These are phyloP conservation scores for Pestalotiopsis sp. DNA, from an alignment of 2,329 filamentous ascomycete genomes.

Conservation along the genomic window DNA sequence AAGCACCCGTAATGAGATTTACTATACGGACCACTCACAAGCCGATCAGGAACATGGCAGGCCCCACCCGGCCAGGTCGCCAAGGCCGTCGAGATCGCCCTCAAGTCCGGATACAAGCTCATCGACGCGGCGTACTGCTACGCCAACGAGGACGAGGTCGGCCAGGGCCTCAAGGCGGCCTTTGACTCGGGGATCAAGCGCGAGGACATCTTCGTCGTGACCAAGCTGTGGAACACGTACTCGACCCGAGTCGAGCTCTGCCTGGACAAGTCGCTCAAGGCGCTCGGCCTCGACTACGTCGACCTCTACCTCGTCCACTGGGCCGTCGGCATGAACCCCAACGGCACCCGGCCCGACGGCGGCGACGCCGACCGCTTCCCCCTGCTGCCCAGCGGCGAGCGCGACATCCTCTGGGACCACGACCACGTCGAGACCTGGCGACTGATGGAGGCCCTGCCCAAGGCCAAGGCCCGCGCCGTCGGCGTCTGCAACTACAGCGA, in stretches of 20 bases:
- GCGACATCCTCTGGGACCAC: constrained; percentile 70
- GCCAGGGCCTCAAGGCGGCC: constrained; percentile 72
- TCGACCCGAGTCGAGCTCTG: constrained; percentile 68
- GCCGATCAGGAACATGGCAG: constrained; percentile 61
- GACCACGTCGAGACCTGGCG: constrained; percentile 78
- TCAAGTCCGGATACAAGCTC: constrained; percentile 57
- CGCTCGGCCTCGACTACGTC: constrained; percentile 76
- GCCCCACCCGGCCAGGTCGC: constrained; percentile 58
- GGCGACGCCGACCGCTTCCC: constrained; percentile 75
- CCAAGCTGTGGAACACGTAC: constrained; percentile 84
- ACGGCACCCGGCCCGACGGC: constrained; percentile 47
- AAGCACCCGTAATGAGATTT: neutral
- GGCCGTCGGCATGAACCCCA: constrained; percentile 78
- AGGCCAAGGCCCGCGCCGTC: constrained; percentile 53
- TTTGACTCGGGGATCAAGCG: constrained; percentile 71
- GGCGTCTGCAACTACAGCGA: constrained; percentile 61
- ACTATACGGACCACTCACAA: neutral
- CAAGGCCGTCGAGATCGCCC: constrained; percentile 57
- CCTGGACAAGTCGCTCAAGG: constrained; percentile 71
- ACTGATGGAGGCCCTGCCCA: constrained; percentile 67
- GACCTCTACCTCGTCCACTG: constrained; percentile 84
- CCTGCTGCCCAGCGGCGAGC: constrained; percentile 69
- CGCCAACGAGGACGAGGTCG: constrained; percentile 81
- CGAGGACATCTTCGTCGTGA: constrained; percentile 79
- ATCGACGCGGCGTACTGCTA: constrained; percentile 78